Evolutionary conservation across 1,284 basidiomycete genomes (phyloP).

Genomic region (Earliella scabrosa): DNA sequence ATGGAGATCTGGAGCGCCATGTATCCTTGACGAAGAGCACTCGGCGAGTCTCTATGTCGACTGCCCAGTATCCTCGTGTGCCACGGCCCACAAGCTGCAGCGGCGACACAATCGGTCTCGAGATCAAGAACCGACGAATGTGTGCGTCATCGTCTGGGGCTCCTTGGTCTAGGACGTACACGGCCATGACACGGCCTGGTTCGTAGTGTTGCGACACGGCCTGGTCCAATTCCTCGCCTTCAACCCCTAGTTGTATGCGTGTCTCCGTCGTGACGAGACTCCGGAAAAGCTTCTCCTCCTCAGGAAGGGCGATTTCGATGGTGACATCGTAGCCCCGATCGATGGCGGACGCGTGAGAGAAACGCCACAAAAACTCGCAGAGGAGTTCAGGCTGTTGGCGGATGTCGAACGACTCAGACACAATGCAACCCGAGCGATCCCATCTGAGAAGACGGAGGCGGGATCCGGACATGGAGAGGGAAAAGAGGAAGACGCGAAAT

Average conservation of each 20-base stretch:
- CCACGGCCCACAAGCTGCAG: not conserved
- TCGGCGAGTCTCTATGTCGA: not conserved
- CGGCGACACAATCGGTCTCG: conserved; percentile 6
- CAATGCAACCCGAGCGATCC: conserved; percentile 12
- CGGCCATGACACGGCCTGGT: not conserved
- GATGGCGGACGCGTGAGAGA: not conserved
- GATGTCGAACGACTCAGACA: conserved; percentile 9
- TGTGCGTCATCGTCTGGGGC: no score
- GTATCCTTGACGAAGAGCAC: conserved; percentile 17
- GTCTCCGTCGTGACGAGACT: not conserved
- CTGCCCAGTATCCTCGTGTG: conserved; percentile 15
- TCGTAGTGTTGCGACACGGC: conserved; percentile 7
- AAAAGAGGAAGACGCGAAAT: conserved; percentile 2
- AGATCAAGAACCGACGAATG: conserved; percentile 1
- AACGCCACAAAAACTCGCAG: conserved; percentile 7
- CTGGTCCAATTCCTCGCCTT: not conserved
- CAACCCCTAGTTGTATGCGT: not conserved
- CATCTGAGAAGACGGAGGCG: conserved; percentile 4
- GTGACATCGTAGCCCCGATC: conserved; percentile 9
- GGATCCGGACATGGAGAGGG: conserved; percentile 2
- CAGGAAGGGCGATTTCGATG: not conserved
- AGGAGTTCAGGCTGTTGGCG: not conserved
- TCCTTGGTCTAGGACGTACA: not conserved
- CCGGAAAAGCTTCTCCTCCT: not conserved
- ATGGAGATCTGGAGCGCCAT: conserved; percentile 1